A percentile compares a stretch with the other conserved stretches of the same genome.
phyloP scores from a whole-genome alignment of 2,329 filamentous ascomycete species.

The Sarocladiaceae sp. region DNA sequence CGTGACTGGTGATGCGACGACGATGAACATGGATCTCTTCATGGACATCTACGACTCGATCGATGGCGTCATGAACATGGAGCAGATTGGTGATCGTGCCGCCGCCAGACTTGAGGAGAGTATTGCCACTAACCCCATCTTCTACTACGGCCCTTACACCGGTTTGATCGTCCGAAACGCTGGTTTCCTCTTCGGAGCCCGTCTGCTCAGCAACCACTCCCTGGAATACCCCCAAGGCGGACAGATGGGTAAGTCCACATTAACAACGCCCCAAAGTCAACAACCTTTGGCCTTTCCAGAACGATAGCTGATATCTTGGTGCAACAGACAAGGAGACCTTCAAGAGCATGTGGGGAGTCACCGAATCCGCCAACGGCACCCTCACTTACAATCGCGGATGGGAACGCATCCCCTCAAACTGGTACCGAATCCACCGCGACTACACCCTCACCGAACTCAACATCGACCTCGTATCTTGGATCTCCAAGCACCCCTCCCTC shows the following conservation, averaged over 20 bases:
- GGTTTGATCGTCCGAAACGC: conserved; percentile 45
- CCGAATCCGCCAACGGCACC: conserved; percentile 27
- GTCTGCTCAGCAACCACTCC: conserved; percentile 40
- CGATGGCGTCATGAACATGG: conserved; percentile 30
- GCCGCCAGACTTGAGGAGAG: conserved; percentile 41
- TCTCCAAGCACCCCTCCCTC: conserved; percentile 36
- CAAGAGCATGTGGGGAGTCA: conserved; percentile 43
- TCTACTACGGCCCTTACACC: conserved; percentile 50
- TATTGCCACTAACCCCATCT: conserved; percentile 46
- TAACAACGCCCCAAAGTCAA: background rate
- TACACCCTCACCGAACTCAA: conserved; percentile 40
- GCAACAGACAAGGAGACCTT: conserved; percentile 28
- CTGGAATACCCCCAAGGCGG: conserved; percentile 31
- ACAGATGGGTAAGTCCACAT: conserved; percentile 12
- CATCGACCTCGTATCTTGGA: conserved; percentile 33
- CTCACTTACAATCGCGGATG: conserved; percentile 41
- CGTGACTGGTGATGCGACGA: conserved; percentile 42
- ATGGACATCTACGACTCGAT: conserved; percentile 39
- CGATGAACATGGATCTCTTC: conserved; percentile 48
- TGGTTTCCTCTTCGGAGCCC: conserved; percentile 39
- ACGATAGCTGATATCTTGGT: background rate
- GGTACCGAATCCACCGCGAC: conserved; percentile 39
- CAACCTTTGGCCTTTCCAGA: no score
- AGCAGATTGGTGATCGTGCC: conserved; percentile 37
- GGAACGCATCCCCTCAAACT: conserved; percentile 49